Percentiles rank a stretch among this genome's conserved stretches.
Evolutionary conservation across 1,139 yeast genomes (phyloP).

Genomic region (Suhomyces bolitotheri): DNA sequence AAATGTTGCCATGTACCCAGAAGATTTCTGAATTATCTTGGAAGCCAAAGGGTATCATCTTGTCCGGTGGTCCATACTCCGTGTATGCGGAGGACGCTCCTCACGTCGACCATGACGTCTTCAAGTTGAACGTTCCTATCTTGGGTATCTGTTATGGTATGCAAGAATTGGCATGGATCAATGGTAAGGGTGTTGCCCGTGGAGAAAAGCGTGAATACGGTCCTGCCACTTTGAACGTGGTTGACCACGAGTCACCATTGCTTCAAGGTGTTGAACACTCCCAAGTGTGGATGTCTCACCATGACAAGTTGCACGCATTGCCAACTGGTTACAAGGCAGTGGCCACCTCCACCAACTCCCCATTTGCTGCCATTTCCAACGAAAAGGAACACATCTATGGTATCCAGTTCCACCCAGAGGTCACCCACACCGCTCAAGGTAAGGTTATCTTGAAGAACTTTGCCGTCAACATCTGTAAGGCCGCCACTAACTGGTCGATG

Average conservation of each 20-base stretch:
- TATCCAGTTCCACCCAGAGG: conserved; percentile 99
- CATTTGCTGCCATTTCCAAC: conserved; percentile 90
- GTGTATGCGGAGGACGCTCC: conserved; percentile 96
- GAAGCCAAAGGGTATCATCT: conserved; percentile 95
- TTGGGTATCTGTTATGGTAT: conserved; percentile 98
- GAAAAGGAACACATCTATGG: conserved; percentile 77
- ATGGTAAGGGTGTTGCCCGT: conserved; percentile 92
- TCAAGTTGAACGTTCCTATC: conserved; percentile 88
- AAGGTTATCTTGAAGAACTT: conserved; percentile 83
- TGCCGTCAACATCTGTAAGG: conserved; percentile 87
- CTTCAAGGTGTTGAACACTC: conserved; percentile 90
- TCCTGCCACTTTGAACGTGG: conserved; percentile 83
- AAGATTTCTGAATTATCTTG: conserved; percentile 87
- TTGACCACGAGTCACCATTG: conserved; percentile 65
- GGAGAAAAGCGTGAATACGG: conserved; percentile 99
- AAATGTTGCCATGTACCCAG: conserved; percentile 98
- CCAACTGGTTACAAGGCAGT: conserved; percentile 89
- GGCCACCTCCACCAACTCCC: conserved; percentile 92
- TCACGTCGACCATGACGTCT: conserved; percentile 93
- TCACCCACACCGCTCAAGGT: conserved; percentile 93
- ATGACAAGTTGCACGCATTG: conserved; percentile 88
- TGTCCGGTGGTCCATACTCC: conserved; percentile 98
- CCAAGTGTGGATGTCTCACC: conserved; percentile 99
- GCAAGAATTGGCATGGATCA: conserved; percentile 99
- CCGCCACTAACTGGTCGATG: conserved; percentile 94